Conservation (phyloP, 108 stramenopile species). For the Skeletonema potamos region DNA sequence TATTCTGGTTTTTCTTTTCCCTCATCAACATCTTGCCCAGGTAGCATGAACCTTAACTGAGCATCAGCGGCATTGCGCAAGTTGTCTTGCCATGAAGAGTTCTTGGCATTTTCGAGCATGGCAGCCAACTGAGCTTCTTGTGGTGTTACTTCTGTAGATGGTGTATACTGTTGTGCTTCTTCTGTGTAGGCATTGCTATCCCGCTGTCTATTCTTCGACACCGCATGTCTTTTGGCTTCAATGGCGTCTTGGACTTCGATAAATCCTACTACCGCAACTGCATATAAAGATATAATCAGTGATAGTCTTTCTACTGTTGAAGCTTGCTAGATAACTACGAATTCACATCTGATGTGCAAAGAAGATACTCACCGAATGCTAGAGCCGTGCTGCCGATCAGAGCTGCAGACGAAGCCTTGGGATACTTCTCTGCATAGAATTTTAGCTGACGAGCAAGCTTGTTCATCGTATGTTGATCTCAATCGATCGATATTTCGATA, state of each 20-base stretch:
- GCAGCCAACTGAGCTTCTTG: slow-evolving; percentile 54
- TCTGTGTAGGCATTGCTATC: neutral
- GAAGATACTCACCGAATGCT: neutral
- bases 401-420: slow-evolving; percentile 13
- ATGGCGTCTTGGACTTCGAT: slow-evolving; percentile 10
- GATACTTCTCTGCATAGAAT: slow-evolving; percentile 22
- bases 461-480: neutral
- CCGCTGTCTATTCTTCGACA: neutral
- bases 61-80: slow-evolving; percentile 49
- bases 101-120: slow-evolving; percentile 63
- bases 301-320: too few species aligned
- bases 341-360: neutral
- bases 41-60: slow-evolving; percentile 59
- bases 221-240: neutral
- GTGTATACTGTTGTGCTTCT: neutral
- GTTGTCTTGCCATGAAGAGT: slow-evolving; percentile 55
- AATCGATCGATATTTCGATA: too few species aligned
- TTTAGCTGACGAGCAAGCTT: slow-evolving; percentile 4
- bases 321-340: neutral
- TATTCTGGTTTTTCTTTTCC: slow-evolving; percentile 34
- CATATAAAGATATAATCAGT: neutral
- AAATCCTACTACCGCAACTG: slow-evolving; percentile 1
- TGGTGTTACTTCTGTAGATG: slow-evolving; percentile 9
- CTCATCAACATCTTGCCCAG: slow-evolving; percentile 17
- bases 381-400: slow-evolving; percentile 9